phyloP scores from a whole-genome alignment of 768 basidiomycete genomes.

The Suillus clintonianus region DNA sequence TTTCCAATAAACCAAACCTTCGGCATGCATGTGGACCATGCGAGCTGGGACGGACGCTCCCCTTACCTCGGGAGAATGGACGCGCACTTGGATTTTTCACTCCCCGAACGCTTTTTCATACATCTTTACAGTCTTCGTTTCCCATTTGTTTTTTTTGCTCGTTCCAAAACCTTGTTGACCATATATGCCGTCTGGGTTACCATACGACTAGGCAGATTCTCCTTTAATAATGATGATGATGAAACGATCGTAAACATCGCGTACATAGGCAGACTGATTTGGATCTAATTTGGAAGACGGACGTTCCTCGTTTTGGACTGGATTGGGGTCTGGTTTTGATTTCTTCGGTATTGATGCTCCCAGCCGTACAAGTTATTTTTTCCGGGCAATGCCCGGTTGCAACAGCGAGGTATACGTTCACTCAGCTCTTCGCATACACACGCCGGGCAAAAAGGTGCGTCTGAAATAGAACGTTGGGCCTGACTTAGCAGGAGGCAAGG shows the following conservation, averaged over 20 bases:
- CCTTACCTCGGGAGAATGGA: constrained; percentile 21
- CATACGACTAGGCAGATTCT: constrained; percentile 26
- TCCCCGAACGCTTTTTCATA: constrained; percentile 7
- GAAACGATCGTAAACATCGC: neutral
- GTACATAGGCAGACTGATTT: neutral
- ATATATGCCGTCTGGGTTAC: constrained; percentile 24
- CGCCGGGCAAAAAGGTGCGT: neutral
- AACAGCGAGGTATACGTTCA: neutral
- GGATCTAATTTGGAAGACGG: neutral
- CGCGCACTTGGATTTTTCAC: constrained; percentile 18
- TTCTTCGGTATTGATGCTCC: neutral
- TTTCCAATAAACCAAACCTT: constrained; percentile 9
- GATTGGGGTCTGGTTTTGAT: neutral
- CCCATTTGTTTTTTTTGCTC: constrained; percentile 11
- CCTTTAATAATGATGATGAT: constrained; percentile 29
- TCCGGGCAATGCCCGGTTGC: neutral
- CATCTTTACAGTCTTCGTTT: constrained; percentile 14
- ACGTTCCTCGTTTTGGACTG: neutral
- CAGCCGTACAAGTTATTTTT: neutral
- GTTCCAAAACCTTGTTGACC: constrained; percentile 4
- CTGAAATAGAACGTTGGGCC: neutral
- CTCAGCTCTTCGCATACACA: neutral
- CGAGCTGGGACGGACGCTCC: constrained; percentile 23
- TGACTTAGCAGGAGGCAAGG: neutral
- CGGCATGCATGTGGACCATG: constrained; percentile 23